Conservation (phyloP, 345 rosid genomes). For the Laguncularia racemosa region DNA sequence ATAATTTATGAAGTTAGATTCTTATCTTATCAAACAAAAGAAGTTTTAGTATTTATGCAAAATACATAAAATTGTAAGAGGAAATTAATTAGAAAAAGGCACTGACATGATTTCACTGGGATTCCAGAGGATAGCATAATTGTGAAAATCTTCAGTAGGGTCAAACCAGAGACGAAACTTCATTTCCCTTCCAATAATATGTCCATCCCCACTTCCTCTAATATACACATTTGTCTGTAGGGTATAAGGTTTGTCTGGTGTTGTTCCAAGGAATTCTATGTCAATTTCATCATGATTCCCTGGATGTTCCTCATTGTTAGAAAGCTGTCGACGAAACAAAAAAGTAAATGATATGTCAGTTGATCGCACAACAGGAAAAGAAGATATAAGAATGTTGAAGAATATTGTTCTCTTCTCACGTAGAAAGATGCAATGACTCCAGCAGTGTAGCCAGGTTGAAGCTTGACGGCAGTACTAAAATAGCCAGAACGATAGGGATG, state of each 20-base stretch:
- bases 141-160: slow-evolving; percentile 74
- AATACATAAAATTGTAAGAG: no score
- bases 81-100: background rate
- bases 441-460: slow-evolving; percentile 88
- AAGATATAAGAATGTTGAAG: background rate
- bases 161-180: slow-evolving; percentile 85
- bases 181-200: slow-evolving; percentile 75
- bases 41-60: no score
- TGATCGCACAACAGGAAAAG: background rate
- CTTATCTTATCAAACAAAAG: no score
- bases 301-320: slow-evolving; percentile 74
- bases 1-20: no score
- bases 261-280: slow-evolving; percentile 87
- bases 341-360: background rate
- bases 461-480: slow-evolving; percentile 71
- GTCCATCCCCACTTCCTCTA: slow-evolving; percentile 87
- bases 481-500: slow-evolving; percentile 60
- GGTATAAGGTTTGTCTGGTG: slow-evolving; percentile 62
- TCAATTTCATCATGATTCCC: slow-evolving; percentile 91
- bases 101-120: slow-evolving; percentile 65
- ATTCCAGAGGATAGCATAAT: slow-evolving; percentile 73
- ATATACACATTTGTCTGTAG: slow-evolving; percentile 85
- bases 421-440: slow-evolving; percentile 83
- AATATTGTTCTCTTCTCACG: slow-evolving; percentile 25
- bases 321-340: slow-evolving; percentile 38